Base-by-base conservation (phyloP, 441 rosid genomes). In the Manihot esculenta region DNA sequence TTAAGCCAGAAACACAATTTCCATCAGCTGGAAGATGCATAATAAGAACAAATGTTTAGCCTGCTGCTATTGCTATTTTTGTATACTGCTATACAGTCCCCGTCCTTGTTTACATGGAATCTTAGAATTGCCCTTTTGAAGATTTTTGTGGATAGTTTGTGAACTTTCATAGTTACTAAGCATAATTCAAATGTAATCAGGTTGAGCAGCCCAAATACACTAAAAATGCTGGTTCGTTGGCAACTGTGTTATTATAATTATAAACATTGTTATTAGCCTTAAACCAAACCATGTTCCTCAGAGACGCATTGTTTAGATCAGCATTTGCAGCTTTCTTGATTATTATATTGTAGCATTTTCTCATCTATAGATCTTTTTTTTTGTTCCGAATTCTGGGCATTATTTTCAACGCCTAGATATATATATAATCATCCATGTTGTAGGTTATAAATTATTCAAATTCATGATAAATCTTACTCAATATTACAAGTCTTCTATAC, bases 61-160 rank as follows among this genome's bases (percentile, higher is more conserved):
- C 26, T 26, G 49, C 45, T 11, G n/a, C n/a, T n/a, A n/a, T n/a
- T n/a, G 56, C 44, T 57, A 47, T 62, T 67, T 45, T 49, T 12
- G 23, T 21, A 38, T 38, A 38, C 35, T 12, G 47, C 20, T 44
- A 14, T 14, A 45, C 24, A 35, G 49, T 30, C 55, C 60, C 64
- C 57, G 58, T 69, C 61, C 60, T 70, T 64, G 58, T 69, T 53
- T 41, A 60, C 50, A 35, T 20, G 38, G 62, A 66, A 35, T 58
- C 23, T 13, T 59, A 51, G 71, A 54, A 50, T 41, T 49, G 35
- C n/a, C 18, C n/a, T n/a, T 27, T 56, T 72, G 55, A 35, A 0
- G 20, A 57, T 30, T 68, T 64, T 74, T 68, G n/a, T 74, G 67
- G 11, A 68, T 59, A 67, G 54, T 23, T 59, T 50, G 67, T 50